Evolutionary conservation across 176 grass and related monocot species (phyloP).

Genomic region (Cenchrus americanus): DNA sequence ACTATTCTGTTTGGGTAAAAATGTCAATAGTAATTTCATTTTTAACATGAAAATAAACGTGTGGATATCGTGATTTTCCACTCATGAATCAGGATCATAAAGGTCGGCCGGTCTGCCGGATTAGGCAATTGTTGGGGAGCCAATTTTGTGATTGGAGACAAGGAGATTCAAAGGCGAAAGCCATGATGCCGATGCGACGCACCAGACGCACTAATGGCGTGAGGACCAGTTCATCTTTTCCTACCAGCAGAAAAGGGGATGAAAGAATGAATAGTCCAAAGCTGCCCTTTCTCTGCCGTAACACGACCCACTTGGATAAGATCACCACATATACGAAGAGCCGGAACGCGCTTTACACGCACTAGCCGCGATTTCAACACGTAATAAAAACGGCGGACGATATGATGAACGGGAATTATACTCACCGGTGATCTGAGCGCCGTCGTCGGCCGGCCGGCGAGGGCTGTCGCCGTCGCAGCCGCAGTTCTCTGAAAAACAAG

Average conservation of each 20-base stretch:
- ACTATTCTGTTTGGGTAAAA: background rate
- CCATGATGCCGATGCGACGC: constrained; percentile 22
- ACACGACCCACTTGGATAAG: constrained; percentile 26
- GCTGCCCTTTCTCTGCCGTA: background rate
- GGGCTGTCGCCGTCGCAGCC: constrained; percentile 30
- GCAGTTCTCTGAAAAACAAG: constrained; percentile 52
- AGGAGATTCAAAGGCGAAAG: background rate
- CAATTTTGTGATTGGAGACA: constrained; percentile 12
- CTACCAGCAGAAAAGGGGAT: background rate
- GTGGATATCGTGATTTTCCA: background rate
- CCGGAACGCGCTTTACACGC: background rate
- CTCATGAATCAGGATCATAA: background rate
- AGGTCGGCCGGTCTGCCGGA: background rate
- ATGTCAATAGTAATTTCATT: background rate
- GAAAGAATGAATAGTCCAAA: constrained; percentile 14
- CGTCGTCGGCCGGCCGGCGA: constrained; percentile 12
- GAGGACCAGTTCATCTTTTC: constrained; percentile 8
- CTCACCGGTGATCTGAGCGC: constrained; percentile 38
- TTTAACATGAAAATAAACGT: background rate
- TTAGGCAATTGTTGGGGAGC: background rate
- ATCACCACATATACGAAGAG: background rate
- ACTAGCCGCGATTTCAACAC: background rate
- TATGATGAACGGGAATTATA: background rate
- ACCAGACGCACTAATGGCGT: background rate
- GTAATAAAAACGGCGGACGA: background rate